Base-by-base conservation (phyloP, 2,329 filamentous ascomycete species). In the Teratosphaeria destructans region DNA sequence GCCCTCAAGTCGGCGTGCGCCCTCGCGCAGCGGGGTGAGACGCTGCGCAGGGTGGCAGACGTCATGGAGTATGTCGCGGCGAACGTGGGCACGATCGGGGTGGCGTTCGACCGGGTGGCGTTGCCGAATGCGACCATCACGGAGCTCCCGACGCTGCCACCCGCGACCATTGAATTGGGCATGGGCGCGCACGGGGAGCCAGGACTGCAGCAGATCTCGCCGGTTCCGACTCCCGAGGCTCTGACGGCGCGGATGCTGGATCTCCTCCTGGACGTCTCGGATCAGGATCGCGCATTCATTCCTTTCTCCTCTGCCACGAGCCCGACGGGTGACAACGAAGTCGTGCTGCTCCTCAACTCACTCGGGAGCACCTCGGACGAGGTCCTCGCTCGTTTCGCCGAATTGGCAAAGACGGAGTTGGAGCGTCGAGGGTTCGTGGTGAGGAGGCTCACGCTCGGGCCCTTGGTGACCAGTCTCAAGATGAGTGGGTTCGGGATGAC, bases 181-280 rank as follows among this genome's bases (percentile, higher is more conserved):
- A 86, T 84, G 26, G 85, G 85, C 0, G 83, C 83, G 14, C 85
- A 88, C 69, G 86, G 86, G 67, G 85, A 88, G 70, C 84, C 85
- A 0, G 85, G 74, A 0, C 81, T 83, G 66, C 77, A 75, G 66
- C 83, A 82, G 69, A 69, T 85, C 19, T 80, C 79, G 0, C 84
- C 72, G 0, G 64, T 73, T n/a, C 72, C 72, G 1, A 62, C 67
- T 2, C 67, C 71, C 1, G 68, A 71, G 34, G 66, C 62, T 23
- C 65, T 74, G 7, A 69, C 70, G 5, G 65, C 65, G 23, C 69
- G 69, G 37, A 74, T 74, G 71, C 64, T 74, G 1, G 68, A 73
- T 54, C 64, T 74, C 4, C 61, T 73, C 3, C 67, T 73, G 6
- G 66, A 73, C 59, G 63, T 71, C 3, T 65, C 63, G 7, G 72